phyloP scores from a whole-genome alignment of 176 grass and related monocot species.

The Zoysia pacifica region DNA sequence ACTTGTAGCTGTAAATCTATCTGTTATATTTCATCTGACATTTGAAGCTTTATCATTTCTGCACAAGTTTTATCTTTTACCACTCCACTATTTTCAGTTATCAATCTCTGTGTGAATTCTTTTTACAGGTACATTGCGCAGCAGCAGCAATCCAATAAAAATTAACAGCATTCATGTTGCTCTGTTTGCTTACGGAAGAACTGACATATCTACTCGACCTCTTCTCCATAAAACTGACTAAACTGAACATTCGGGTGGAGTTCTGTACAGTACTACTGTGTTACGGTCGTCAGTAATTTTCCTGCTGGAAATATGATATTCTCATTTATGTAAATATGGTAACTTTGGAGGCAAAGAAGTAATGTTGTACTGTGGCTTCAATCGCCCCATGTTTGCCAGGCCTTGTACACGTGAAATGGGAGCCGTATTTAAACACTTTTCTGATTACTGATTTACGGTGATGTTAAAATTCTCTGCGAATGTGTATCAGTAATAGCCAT shows the following conservation, averaged over 20 bases:
- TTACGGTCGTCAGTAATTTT: constrained; percentile 9
- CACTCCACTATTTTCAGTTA: constrained; percentile 1
- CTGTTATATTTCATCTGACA: not conserved
- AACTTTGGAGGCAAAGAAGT: not conserved
- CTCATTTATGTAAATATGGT: not conserved
- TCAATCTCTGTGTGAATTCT: not conserved
- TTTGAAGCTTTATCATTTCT: not conserved
- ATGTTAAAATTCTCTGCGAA: not conserved
- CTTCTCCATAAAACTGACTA: not conserved
- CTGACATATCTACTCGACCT: not conserved
- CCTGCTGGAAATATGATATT: not conserved
- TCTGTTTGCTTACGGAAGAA: not conserved
- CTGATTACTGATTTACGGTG: not conserved
- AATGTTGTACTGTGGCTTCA: not conserved
- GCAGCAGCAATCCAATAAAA: constrained; percentile 39
- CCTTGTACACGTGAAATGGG: not conserved
- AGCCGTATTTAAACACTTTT: not conserved
- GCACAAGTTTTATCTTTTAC: not conserved
- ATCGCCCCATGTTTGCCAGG: not conserved
- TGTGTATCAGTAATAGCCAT: not conserved
- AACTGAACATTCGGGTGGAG: not conserved
- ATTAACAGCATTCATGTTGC: constrained; percentile 12
- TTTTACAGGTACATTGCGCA: constrained; percentile 46
- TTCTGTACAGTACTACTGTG: not conserved
- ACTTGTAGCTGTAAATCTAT: not conserved